Conservation (phyloP, 164 flowering plant species). For the Magnolia officinalis region DNA sequence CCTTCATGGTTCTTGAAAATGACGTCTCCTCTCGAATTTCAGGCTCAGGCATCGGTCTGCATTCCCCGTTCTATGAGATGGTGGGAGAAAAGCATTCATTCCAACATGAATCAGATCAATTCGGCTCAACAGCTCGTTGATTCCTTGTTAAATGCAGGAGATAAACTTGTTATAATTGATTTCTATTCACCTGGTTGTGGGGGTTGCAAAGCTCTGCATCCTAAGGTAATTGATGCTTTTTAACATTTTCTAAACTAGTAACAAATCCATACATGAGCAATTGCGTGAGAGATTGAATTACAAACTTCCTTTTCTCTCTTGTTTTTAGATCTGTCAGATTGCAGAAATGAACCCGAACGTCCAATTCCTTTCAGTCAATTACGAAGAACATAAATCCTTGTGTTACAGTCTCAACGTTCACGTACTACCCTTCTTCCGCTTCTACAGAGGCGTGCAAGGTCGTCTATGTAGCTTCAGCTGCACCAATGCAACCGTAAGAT, state of each 20-base stretch:
- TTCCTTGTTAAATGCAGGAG: constrained; percentile 54
- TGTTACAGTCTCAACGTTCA: constrained; percentile 73
- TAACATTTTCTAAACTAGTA: not conserved
- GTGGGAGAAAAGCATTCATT: constrained; percentile 75
- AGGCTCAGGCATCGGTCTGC: constrained; percentile 55
- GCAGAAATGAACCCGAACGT: constrained; percentile 79
- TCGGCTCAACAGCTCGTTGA: constrained; percentile 67
- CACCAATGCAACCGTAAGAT: constrained; percentile 78
- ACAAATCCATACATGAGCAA: not conserved
- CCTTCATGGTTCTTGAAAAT: not conserved
- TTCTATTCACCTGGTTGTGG: constrained; percentile 96
- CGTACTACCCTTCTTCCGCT: constrained; percentile 84
- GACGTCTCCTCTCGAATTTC: constrained; percentile 2
- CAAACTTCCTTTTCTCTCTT: not conserved
- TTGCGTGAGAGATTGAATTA: not conserved
- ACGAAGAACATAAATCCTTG: constrained; percentile 81
- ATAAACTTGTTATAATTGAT: constrained; percentile 68
- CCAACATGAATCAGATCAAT: constrained; percentile 78
- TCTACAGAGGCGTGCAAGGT: constrained; percentile 82
- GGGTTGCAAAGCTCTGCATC: constrained; percentile 90
- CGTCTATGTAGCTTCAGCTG: constrained; percentile 90
- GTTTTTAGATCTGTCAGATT: constrained; percentile 60
- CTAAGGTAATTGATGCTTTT: constrained; percentile 50
- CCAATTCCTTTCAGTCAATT: constrained; percentile 64
- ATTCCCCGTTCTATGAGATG: constrained; percentile 42